Base-by-base conservation (phyloP, 2,329 filamentous ascomycete genomes). In the Albifimbria verrucaria region DNA sequence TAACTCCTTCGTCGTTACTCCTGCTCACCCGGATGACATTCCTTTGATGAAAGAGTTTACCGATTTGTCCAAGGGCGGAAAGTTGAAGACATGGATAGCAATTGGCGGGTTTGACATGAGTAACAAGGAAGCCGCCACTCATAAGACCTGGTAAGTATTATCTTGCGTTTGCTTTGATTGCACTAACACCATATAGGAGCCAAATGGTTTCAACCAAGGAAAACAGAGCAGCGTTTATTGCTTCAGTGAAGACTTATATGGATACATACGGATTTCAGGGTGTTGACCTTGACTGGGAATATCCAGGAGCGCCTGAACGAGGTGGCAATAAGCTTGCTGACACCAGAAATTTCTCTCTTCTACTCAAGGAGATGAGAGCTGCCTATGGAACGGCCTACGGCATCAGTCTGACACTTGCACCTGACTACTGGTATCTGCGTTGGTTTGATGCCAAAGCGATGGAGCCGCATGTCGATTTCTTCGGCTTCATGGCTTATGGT, bases 231-330 rank as follows among this genome's bases (percentile, higher is more conserved):
- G 55, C 58, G 0, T 78, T 78, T 52, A 74, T 78, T 49, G 28
- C 36, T 1, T 73, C 68, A 0, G 49, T 72, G 0, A 56, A 61
- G 0, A 48, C 21, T 0, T 59, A 61, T 0, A 59, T 65, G 56
- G 24, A 47, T 2, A 53, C 48, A 9, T 62, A 65, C 22, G 59
- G 50, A 3, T 64, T 65, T 7, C n/a, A 54, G 10, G 75, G 76
- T 2, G 65, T 73, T 2, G 76, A 80, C 51, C 52, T 79, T 0
- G 74, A 78, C 53, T 78, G 76, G 76, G 74, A 79, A 49, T 77
- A 72, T 51, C 76, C 75, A 0, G 70, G 54, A 20, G 56, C 54
- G 17, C 43, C 52, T 44, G 65, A 68, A 4, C 65, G 74, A 1
- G 72, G 70, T 10, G 75, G 76, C 0, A 39, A 39, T 4, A 53